Conservation (phyloP, 1,284 basidiomycete genomes). For the Paramarasmius palmivorus region DNA sequence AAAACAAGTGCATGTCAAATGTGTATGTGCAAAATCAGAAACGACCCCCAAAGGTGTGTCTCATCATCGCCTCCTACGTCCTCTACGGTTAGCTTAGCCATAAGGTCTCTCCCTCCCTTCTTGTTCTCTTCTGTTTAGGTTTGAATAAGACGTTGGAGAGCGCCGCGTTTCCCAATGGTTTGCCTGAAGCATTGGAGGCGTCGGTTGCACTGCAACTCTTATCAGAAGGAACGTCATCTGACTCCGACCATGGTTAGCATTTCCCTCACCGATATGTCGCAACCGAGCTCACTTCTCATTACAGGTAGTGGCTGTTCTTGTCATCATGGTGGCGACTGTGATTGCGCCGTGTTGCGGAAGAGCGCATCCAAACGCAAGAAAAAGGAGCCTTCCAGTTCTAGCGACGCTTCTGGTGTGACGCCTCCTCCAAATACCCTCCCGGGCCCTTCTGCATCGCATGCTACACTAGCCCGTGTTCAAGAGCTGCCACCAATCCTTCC, state of each 20-base stretch:
- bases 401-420: background rate
- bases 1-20: slow-evolving; percentile 72
- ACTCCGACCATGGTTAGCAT: slow-evolving; percentile 51
- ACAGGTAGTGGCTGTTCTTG: slow-evolving; percentile 46
- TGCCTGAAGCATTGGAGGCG: slow-evolving; percentile 64
- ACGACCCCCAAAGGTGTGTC: slow-evolving; percentile 55
- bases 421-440: slow-evolving; percentile 10
- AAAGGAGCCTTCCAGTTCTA: slow-evolving; percentile 24
- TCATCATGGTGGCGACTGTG: slow-evolving; percentile 45
- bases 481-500: slow-evolving; percentile 59
- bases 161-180: slow-evolving; percentile 72
- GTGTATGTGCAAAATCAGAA: slow-evolving; percentile 52
- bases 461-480: slow-evolving; percentile 51
- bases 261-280: slow-evolving; percentile 23
- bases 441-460: slow-evolving; percentile 5
- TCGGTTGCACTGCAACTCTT: slow-evolving; percentile 47
- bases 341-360: slow-evolving; percentile 56
- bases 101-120: slow-evolving; percentile 31
- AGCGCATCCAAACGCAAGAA: slow-evolving; percentile 24
- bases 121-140: slow-evolving; percentile 38
- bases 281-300: slow-evolving; percentile 25
- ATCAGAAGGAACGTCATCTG: slow-evolving; percentile 43
- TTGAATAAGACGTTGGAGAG: slow-evolving; percentile 56
- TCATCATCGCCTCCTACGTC: slow-evolving; percentile 10
- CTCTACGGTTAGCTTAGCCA: slow-evolving; percentile 40